These are phyloP conservation scores for Mucor velutinosus DNA, from an alignment of 371 early-diverging fungal genomes.

Conservation along the genomic window DNA sequence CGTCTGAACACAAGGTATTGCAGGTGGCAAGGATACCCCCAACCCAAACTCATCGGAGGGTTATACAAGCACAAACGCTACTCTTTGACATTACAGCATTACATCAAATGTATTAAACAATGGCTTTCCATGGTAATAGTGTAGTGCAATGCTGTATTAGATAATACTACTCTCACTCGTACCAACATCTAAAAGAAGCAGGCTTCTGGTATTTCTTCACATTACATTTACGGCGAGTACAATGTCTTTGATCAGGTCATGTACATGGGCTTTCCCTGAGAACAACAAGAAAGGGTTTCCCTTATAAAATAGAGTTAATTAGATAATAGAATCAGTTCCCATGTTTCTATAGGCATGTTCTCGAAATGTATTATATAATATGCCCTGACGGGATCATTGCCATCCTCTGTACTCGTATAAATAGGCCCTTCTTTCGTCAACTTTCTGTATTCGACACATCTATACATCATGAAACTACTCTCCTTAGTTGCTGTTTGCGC, in stretches of 20 bases:
- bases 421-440: neutral
- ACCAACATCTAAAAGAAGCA: neutral
- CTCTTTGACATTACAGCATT: neutral
- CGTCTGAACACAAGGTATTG: neutral
- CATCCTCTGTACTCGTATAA: neutral
- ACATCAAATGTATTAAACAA: neutral
- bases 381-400: too few species aligned
- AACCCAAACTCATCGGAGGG: neutral
- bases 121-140: neutral
- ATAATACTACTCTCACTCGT: neutral
- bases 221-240: neutral
- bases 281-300: neutral
- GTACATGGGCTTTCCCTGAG: neutral
- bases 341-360: neutral
- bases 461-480: conserved; percentile 28
- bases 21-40: neutral
- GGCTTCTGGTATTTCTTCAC: neutral
- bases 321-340: neutral
- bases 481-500: conserved; percentile 29
- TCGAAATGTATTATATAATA: neutral
- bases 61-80: neutral
- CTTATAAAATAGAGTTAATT: neutral
- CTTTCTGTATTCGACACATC: neutral
- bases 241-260: neutral
- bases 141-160: neutral